Percentiles rank a stretch among this genome's conserved stretches.
phyloP scores from a whole-genome alignment of 495 filamentous ascomycete species.

The Extremus antarcticus region DNA sequence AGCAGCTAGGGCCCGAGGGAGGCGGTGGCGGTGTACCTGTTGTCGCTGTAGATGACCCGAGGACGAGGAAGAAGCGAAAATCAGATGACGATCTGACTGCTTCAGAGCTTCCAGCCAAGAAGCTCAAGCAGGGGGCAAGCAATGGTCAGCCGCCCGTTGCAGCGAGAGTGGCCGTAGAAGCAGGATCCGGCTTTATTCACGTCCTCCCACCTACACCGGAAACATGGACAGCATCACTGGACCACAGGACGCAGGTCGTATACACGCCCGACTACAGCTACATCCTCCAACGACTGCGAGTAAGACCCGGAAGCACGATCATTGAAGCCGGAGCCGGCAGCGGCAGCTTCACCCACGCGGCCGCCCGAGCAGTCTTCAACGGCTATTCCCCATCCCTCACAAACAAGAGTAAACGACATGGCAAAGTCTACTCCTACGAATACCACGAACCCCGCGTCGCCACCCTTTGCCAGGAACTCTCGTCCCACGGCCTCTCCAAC shows the following conservation, averaged over 20 bases:
- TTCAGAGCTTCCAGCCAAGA: slow-evolving; percentile 18
- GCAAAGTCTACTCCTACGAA: slow-evolving; percentile 87
- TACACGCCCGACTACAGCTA: slow-evolving; percentile 98
- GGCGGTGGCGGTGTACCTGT: slow-evolving; percentile 31
- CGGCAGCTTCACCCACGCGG: slow-evolving; percentile 89
- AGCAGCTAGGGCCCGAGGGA: slow-evolving; percentile 35
- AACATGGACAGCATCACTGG: slow-evolving; percentile 79
- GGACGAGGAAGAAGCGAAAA: slow-evolving; percentile 14
- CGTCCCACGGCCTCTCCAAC: slow-evolving; percentile 57
- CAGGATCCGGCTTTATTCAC: slow-evolving; percentile 77
- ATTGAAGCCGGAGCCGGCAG: slow-evolving; percentile 94
- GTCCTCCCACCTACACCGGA: slow-evolving; percentile 86
- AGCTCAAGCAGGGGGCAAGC: slow-evolving; percentile 25
- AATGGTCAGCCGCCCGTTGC: slow-evolving; percentile 1
- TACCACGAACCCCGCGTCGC: slow-evolving; percentile 70
- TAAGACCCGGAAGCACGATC: slow-evolving; percentile 63
- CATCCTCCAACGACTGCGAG: slow-evolving; percentile 76
- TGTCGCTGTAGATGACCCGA: neutral
- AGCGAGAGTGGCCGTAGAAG: slow-evolving; percentile 38
- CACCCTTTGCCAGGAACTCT: slow-evolving; percentile 63
- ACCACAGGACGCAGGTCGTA: slow-evolving; percentile 93
- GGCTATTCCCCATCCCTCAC: slow-evolving; percentile 45
- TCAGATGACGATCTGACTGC: slow-evolving; percentile 1
- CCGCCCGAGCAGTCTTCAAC: slow-evolving; percentile 76
- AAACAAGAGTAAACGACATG: slow-evolving; percentile 33